Evolutionary conservation across 495 filamentous ascomycete genomes (phyloP).

Genomic region (Xylaria venustula): DNA sequence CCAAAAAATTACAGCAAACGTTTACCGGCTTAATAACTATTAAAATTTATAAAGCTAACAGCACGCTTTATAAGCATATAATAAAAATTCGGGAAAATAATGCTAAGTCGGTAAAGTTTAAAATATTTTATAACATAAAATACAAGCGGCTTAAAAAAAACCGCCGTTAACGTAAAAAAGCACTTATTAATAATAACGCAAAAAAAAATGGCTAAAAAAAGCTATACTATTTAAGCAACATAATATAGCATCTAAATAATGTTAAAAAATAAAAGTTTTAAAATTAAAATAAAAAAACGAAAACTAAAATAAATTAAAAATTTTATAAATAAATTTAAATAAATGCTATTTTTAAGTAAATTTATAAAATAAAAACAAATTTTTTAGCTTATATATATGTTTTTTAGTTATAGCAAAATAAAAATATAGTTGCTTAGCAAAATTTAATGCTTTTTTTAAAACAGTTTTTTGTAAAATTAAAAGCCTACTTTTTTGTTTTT

Average conservation of each 20-base stretch:
- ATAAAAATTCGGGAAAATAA: conserved; percentile 86
- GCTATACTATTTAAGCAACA: conserved; percentile 90
- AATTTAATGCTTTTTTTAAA: conserved; percentile 59
- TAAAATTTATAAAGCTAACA: conserved; percentile 96
- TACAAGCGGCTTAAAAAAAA: conserved; percentile 97
- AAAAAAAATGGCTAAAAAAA: conserved; percentile 79
- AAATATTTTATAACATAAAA: conserved; percentile 98
- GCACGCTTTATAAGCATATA: conserved; percentile 97
- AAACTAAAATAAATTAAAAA: conserved; percentile 87
- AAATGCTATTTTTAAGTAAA: conserved; percentile 98
- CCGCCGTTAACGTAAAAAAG: conserved; percentile 79
- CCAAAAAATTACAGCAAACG: conserved; percentile 65
- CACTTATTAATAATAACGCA: conserved; percentile 49
- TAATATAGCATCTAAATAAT: conserved; percentile 79
- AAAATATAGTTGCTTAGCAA: conserved; percentile 92
- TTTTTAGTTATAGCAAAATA: conserved; percentile 95
- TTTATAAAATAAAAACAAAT: conserved; percentile 68
- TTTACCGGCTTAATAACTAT: conserved; percentile 98
- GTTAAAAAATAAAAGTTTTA: conserved; percentile 75
- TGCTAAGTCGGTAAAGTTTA: conserved; percentile 62
- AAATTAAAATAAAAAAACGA: conserved; percentile 84
- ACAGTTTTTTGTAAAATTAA: conserved; percentile 24
- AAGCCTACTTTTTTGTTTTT: conserved; percentile 70
- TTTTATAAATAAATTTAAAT: conserved; percentile 98
- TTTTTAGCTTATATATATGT: conserved; percentile 96